Evolutionary conservation across 257 asterid genomes (phyloP), one percentile per base, ranked within the genome.

Genomic region (Nicotiana noctiflora): DNA sequence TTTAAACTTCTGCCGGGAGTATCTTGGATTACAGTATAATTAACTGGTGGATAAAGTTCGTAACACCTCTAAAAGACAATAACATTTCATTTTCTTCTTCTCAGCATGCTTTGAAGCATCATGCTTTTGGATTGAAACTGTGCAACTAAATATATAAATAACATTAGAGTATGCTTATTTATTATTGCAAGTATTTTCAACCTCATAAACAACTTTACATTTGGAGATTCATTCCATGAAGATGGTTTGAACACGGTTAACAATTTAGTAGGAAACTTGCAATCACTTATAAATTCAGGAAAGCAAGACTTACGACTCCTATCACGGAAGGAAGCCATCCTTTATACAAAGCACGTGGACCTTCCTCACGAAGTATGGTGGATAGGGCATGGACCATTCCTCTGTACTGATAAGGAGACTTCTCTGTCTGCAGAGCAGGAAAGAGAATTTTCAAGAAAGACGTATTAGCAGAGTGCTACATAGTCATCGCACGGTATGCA

Each of bases 281-380:
- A 70, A 21, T 17, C 4, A 14, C 77, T 70, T 21, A 21, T 21
- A 49, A 49, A 74, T 74, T 74, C 19, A 37, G 57, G 59, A 68
- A 64, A 72, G 61, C 40, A 77, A 85, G 82, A 89, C 99, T 91
- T 90, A 95, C 99, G 21, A 95, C 99, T 88, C 99, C 99, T 67
- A 95, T 95, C 74, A 95, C 98, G 76, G 98, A 95, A 82, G 99
- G 98, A 88, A 95, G 97, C 99, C 99, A 95, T 37, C 99, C 99
- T 93, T 90, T 95, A 84, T 95, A 95, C 84, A 93, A 84, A 80
- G 95, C 98, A 79, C 97, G 93, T 56, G 97, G 92, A 57, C 99
- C 99, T 92, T 95, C 99, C 89, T 93, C 95, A 19, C 99, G 97
- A 72, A 95, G 98, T 82, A 95, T 95, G 67, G 98, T 95, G 61